phyloP scores from a whole-genome alignment of 257 asterid species.

The Pogostemon cablin region DNA sequence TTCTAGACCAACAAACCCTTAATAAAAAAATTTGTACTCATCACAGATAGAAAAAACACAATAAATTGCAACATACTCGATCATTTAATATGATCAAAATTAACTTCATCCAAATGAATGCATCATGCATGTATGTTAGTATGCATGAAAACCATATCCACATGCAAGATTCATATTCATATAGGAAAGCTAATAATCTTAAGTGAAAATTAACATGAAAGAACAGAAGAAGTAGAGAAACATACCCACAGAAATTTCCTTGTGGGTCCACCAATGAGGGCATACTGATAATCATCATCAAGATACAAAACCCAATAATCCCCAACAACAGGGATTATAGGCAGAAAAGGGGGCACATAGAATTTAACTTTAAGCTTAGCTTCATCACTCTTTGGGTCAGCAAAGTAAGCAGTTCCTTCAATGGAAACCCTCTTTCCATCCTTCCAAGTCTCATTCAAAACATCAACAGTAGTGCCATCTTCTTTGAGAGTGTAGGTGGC shows the following conservation, averaged over 20 bases:
- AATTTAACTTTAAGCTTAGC: conserved; percentile 70
- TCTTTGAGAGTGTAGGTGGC: conserved; percentile 71
- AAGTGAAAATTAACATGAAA: not conserved
- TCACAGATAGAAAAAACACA: too few species aligned
- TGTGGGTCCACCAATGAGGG: conserved; percentile 72
- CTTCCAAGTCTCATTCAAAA: conserved; percentile 80
- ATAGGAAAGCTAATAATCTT: too few species aligned
- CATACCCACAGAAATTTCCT: conserved; percentile 83
- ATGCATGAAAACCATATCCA: too few species aligned
- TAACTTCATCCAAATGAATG: too few species aligned
- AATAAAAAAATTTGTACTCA: too few species aligned
- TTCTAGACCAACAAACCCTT: not conserved
- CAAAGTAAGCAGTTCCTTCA: conserved; percentile 71
- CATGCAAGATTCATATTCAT: too few species aligned
- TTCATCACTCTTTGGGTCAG: conserved; percentile 67
- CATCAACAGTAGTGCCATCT: conserved; percentile 73
- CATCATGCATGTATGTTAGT: too few species aligned
- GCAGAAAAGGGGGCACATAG: conserved; percentile 68
- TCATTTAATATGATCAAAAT: too few species aligned
- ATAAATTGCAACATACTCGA: too few species aligned
- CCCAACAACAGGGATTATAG: conserved; percentile 58
- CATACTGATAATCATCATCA: conserved; percentile 55
- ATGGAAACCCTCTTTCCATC: conserved; percentile 70
- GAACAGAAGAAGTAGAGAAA: not conserved
- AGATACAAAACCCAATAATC: conserved; percentile 65